phyloP scores from a whole-genome alignment of 176 grass and related monocot genomes.

The Lolium rigidum region DNA sequence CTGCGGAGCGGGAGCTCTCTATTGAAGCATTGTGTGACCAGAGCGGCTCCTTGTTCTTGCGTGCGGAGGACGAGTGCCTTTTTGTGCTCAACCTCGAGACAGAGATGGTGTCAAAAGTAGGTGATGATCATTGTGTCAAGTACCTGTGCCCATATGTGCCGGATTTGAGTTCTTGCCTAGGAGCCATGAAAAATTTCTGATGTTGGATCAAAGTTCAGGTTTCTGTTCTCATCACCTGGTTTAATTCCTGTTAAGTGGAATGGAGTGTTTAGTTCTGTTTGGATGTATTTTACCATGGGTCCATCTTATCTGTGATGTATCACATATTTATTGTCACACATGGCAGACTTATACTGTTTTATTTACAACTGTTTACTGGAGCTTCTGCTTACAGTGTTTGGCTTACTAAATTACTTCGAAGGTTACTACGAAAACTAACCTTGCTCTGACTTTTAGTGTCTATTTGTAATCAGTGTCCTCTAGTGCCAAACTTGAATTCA shows the following conservation, averaged over 20 bases:
- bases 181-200: conserved; percentile 33
- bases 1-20: neutral
- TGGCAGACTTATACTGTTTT: neutral
- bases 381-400: neutral
- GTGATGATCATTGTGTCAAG: conserved; percentile 13
- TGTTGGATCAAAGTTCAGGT: conserved; percentile 3
- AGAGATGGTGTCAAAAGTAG: neutral
- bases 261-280: neutral
- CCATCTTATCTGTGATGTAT: neutral
- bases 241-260: neutral
- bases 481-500: neutral
- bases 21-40: conserved; percentile 27
- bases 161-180: conserved; percentile 17
- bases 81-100: conserved; percentile 14
- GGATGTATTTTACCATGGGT: neutral
- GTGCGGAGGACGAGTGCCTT: conserved; percentile 4
- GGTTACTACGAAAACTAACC: neutral
- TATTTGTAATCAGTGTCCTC: conserved; percentile 3
- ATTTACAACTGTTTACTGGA: neutral
- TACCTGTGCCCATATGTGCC: conserved; percentile 25
- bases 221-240: neutral
- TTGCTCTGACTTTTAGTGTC: neutral
- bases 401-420: neutral
- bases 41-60: conserved; percentile 33
- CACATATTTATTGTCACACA: neutral